Percentiles rank a stretch among this genome's conserved stretches.
phyloP scores from a whole-genome alignment of 108 stramenopile genomes.

The Skeletonema grethae region DNA sequence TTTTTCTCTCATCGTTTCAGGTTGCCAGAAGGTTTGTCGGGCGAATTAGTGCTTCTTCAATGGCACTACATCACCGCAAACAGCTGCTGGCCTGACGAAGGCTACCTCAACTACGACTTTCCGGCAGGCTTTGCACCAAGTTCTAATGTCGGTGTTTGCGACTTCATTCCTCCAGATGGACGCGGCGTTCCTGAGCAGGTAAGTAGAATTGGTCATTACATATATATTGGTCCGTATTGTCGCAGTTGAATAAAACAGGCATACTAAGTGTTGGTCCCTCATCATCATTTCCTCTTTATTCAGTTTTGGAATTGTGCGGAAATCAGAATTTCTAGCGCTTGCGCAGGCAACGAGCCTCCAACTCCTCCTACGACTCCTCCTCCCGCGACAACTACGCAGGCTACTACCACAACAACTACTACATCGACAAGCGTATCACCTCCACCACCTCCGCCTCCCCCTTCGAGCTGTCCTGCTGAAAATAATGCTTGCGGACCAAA shows the following conservation, averaged over 20 bases:
- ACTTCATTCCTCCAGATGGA: slow-evolving; percentile 1
- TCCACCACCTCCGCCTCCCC: background rate
- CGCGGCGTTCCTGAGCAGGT: slow-evolving; percentile 1
- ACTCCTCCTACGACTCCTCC: background rate
- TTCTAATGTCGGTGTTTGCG: background rate
- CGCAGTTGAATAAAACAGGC: background rate
- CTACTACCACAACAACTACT: background rate
- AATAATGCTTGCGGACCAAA: background rate
- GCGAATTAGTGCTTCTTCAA: slow-evolving; percentile 4
- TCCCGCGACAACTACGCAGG: background rate
- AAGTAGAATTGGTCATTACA: background rate
- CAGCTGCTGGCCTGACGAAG: background rate
- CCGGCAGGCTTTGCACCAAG: background rate
- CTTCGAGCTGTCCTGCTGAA: background rate
- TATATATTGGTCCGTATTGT: background rate
- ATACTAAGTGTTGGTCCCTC: background rate
- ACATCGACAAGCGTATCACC: background rate
- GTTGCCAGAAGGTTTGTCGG: slow-evolving; percentile 1
- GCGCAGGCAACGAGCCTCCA: background rate
- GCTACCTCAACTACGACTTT: background rate
- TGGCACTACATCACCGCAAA: slow-evolving; percentile 54
- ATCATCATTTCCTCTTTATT: background rate
- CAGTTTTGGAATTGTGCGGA: background rate
- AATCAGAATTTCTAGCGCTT: background rate
- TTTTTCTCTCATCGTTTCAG: background rate